Percentiles rank a stretch among this genome's conserved stretches.
phyloP scores from a whole-genome alignment of 129 eudicot species.

The Arctium lappa region DNA sequence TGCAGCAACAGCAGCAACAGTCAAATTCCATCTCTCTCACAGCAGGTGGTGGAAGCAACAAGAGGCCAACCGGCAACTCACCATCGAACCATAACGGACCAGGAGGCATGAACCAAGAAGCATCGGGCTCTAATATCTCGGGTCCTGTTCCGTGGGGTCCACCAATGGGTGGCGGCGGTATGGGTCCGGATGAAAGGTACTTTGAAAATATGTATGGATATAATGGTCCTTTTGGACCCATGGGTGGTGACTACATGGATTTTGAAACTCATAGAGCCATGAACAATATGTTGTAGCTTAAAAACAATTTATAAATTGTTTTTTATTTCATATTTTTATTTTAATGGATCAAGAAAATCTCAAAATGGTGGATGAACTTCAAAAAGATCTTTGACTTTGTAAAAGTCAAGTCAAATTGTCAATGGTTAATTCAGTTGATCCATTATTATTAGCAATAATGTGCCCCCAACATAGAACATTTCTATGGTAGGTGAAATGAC shows the following conservation, averaged over 20 bases:
- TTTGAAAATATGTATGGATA: conserved; percentile 77
- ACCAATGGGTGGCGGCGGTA: conserved; percentile 41
- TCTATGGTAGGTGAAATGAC: neutral
- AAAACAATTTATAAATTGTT: conserved; percentile 11
- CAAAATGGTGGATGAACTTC: neutral
- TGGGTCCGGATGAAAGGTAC: conserved; percentile 53
- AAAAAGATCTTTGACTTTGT: conserved; percentile 23
- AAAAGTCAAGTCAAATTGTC: conserved; percentile 6
- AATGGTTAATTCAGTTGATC: neutral
- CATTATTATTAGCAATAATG: neutral
- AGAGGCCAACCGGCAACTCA: conserved; percentile 55
- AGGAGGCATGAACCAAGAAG: conserved; percentile 63
- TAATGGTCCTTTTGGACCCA: conserved; percentile 56
- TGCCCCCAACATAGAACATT: no score
- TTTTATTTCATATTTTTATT: neutral
- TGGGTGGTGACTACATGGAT: conserved; percentile 61
- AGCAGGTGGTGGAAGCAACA: conserved; percentile 44
- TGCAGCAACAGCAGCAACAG: conserved; percentile 68
- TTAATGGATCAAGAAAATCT: conserved; percentile 1
- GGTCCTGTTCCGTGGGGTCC: conserved; percentile 76
- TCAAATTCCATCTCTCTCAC: conserved; percentile 68
- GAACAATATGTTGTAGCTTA: conserved; percentile 58
- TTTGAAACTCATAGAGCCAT: conserved; percentile 70
- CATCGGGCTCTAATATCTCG: conserved; percentile 52
- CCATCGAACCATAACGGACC: conserved; percentile 52